phyloP scores from a whole-genome alignment of 371 early-diverging fungal genomes.

The Rhizomucor miehei region DNA sequence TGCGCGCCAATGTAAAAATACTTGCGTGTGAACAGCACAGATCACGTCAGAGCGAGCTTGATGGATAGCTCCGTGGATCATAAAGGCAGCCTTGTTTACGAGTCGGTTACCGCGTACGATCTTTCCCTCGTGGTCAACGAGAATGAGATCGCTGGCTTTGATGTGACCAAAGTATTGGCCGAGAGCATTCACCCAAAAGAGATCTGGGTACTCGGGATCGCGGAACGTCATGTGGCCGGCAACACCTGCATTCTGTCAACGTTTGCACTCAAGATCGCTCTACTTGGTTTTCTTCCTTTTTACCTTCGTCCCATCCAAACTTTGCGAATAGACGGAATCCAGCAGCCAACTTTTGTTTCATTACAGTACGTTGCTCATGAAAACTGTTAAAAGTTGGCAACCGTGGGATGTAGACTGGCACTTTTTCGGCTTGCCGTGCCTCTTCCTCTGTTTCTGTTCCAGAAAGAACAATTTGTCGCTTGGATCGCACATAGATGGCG shows the following conservation, averaged over 20 bases:
- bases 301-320: slow-evolving; percentile 56
- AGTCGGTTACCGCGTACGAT: slow-evolving; percentile 46
- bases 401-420: slow-evolving; percentile 35
- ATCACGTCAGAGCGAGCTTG: slow-evolving; percentile 43
- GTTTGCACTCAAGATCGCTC: no score
- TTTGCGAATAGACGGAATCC: slow-evolving; percentile 57
- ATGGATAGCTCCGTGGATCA: slow-evolving; percentile 59
- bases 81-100: slow-evolving; percentile 63
- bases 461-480: slow-evolving; percentile 31
- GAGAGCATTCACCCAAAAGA: slow-evolving; percentile 63
- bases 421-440: slow-evolving; percentile 37
- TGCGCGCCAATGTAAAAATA: background rate
- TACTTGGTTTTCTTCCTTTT: no score
- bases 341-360: slow-evolving; percentile 57
- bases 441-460: slow-evolving; percentile 49
- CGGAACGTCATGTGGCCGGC: slow-evolving; percentile 51
- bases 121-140: slow-evolving; percentile 52
- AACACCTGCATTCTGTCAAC: background rate
- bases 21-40: slow-evolving; percentile 54
- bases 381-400: slow-evolving; percentile 30
- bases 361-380: slow-evolving; percentile 51
- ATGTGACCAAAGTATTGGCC: slow-evolving; percentile 55
- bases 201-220: slow-evolving; percentile 57
- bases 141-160: slow-evolving; percentile 50
- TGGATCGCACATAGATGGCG: slow-evolving; percentile 28